Evolutionary conservation across 2,329 filamentous ascomycete species (phyloP).

Genomic region (Botrytis squamosa): DNA sequence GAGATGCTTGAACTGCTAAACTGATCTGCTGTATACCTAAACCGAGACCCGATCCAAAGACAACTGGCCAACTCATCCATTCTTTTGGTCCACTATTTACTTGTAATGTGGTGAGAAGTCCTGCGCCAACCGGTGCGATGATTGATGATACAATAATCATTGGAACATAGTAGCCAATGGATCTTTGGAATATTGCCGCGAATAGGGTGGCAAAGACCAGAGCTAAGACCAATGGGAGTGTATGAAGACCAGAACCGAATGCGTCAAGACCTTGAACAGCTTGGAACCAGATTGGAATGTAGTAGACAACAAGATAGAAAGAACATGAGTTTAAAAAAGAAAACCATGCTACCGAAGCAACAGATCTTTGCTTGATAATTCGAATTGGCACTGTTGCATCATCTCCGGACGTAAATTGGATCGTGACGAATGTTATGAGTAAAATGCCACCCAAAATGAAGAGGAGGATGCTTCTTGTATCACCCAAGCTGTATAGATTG

Average conservation of each 20-base stretch:
- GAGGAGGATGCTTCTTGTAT: conserved; percentile 40
- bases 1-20: conserved; percentile 35
- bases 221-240: conserved; percentile 40
- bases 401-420: conserved; percentile 42
- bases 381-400: conserved; percentile 43
- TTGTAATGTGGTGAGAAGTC: conserved; percentile 43
- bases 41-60: conserved; percentile 37
- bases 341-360: conserved; percentile 39
- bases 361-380: conserved; percentile 42
- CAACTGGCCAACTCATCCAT: conserved; percentile 41
- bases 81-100: conserved; percentile 37
- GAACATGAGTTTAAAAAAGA: conserved; percentile 36
- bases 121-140: conserved; percentile 42
- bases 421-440: conserved; percentile 32
- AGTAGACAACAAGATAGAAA: conserved; percentile 49
- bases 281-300: conserved; percentile 50
- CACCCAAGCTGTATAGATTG: conserved; percentile 37
- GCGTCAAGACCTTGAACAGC: conserved; percentile 44
- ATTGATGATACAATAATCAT: conserved; percentile 32
- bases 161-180: conserved; percentile 35
- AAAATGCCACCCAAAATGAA: conserved; percentile 39
- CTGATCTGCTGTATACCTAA: conserved; percentile 37
- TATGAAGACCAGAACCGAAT: conserved; percentile 42
- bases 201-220: conserved; percentile 38
- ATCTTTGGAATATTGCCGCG: conserved; percentile 37